Base-by-base conservation (phyloP, 805 yeast genomes). In the Candida easanensis region DNA sequence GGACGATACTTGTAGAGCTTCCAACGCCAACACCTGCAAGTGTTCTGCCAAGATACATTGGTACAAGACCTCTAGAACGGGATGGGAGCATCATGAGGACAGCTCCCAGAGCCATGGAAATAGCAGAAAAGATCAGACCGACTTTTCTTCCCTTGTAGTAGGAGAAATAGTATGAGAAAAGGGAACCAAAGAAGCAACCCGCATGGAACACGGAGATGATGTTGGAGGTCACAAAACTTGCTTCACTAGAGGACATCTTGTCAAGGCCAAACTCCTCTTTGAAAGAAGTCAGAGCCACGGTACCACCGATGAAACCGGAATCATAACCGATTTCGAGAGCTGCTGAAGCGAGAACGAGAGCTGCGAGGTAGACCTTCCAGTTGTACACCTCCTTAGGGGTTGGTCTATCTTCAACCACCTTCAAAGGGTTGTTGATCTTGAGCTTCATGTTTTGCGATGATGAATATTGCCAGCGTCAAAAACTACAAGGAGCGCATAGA, bases 271-370 rank as follows among this genome's bases (percentile, higher is more conserved):
- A 75, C 51, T 71, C 76, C 4, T 46, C 41, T 38, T 60, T 53
- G 54, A 76, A 76, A 1, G 76, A 67, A 6, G 57, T 61, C 28
- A 75, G 58, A 1, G 73, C 61, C 14, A 73, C 66, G 5, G 76
- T 68, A 6, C 75, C 73, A 6, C 80, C 80, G 39, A 76, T 73
- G 53, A 73, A 75, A 7, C 79, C 79, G 21, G 77, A 70, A 51
- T 76, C 80, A 52, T 74, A 76, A 15, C 80, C 80, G 46, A 74
- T 72, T 38, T 73, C 68, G 15, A 71, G 58, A 14, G 79, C 75
- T 6, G 77, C 79, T 30, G 70, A 58, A 1, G 76, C 69, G 3
- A 77, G 76, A 7, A 73, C 64, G 26, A 71, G 39, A n/a, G 77
- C 77, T 27, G 70, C 56, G 7, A 64, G 65, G 31, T 41, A 47